These are phyloP conservation scores for Cenchrus americanus DNA, from an alignment of 176 grass and related monocot genomes.

Conservation along the genomic window DNA sequence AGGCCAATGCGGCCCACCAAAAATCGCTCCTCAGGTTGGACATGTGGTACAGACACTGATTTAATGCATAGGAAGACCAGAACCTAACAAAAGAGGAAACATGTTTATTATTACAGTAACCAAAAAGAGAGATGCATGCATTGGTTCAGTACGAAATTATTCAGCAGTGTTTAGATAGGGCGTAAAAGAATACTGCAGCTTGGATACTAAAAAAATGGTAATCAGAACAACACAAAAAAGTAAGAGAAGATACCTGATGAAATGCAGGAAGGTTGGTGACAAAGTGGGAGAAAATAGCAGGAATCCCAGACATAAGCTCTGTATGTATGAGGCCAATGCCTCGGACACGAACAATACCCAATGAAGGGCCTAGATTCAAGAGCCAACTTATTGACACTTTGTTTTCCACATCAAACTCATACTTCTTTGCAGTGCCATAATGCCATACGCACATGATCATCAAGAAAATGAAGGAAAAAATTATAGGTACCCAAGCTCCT, in stretches of 20 bases:
- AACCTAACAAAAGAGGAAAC: conserved; percentile 56
- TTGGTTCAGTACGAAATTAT: background rate
- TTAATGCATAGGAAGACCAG: conserved; percentile 85
- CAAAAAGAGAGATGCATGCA: background rate
- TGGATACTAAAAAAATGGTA: background rate
- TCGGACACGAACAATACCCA: conserved; percentile 85
- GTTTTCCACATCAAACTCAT: conserved; percentile 86
- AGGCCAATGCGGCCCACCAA: conserved; percentile 80
- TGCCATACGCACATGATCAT: conserved; percentile 89
- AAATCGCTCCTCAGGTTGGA: conserved; percentile 67
- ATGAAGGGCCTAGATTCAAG: conserved; percentile 71
- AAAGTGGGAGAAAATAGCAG: conserved; percentile 92
- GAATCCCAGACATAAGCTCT: conserved; percentile 83
- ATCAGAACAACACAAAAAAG: background rate
- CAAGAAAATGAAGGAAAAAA: conserved; percentile 79
- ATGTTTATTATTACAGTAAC: conserved; percentile 4
- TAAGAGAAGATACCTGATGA: conserved; percentile 71
- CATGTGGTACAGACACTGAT: conserved; percentile 66
- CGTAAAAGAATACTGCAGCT: background rate
- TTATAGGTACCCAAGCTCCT: conserved; percentile 93
- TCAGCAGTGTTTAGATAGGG: background rate
- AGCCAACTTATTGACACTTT: conserved; percentile 92
- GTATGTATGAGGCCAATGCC: conserved; percentile 93
- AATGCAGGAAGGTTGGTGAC: conserved; percentile 97
- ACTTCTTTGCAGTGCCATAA: conserved; percentile 82